Evolutionary conservation across 1,139 yeast species (phyloP), one percentile per base, ranked within the genome.

Genomic region (Taiozyma sp.): DNA sequence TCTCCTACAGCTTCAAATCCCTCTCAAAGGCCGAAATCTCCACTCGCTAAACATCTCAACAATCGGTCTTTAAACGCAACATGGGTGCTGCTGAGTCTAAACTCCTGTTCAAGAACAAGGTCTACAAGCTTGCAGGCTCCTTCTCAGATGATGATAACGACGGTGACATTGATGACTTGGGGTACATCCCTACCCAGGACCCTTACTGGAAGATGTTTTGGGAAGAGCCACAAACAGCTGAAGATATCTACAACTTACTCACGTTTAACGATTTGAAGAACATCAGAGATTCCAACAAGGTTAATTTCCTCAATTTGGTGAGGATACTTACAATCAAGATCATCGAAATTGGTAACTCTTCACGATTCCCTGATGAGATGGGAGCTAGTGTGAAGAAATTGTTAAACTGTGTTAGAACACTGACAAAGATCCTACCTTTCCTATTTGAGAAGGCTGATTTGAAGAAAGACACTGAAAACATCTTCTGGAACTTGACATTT

Each of bases 71-170:
- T 13, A 10, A 30, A 5, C 7, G 34, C 34, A 32, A 32, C 14
- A 32, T 88, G 96, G 90, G 85, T 45, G 78, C 85, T 35, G 72
- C 83, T 21, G 95, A 88, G 53, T 87, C 91, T 28, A 84, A 77
- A 59, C 69, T 79, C 37, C 71, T 74, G 51, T 79, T 80, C 64
- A 83, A 80, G 64, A 76, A 76, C 59, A 88, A 83, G 58, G 77
- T 89, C 57, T 76, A 78, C 62, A 74, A 76, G 57, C 73, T 89
- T 39, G 83, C 85, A 13, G 90, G 84, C 52, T 77, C 78, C 9
- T 62, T 73, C 42, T 35, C 39, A 8, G 22, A 16, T n/a, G 39
- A 24, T 39, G 29, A 35, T 14, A 52, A 49, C 14, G 53, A 46
- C 40, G 43, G 35, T 14, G 50, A 43, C 3, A 51, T 46, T 26